Conservation (phyloP, 805 yeast species). For the Candida cerambycidarum region DNA sequence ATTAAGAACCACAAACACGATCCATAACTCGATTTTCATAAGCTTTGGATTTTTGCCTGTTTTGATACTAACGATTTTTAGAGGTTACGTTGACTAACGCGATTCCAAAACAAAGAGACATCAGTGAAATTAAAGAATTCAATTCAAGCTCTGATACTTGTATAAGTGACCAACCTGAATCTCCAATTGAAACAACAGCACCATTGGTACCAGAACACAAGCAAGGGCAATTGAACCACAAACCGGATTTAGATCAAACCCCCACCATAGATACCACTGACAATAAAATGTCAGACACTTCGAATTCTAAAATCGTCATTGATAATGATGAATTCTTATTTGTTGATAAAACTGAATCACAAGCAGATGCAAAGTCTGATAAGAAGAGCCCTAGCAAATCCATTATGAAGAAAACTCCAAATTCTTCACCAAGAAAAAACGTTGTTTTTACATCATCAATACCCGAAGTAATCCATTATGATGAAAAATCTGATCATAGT, state of each 20-base stretch:
- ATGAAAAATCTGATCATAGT: slow-evolving; percentile 7
- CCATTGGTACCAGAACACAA: too few species aligned
- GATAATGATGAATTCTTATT: slow-evolving; percentile 28
- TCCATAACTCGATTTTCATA: background rate
- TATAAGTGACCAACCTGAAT: slow-evolving; percentile 23
- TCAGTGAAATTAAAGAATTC: slow-evolving; percentile 23
- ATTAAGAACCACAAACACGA: background rate
- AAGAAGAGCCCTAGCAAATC: slow-evolving; percentile 33
- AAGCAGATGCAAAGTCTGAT: background rate
- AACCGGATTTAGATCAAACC: too few species aligned
- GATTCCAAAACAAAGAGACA: slow-evolving; percentile 3
- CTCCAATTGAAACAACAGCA: background rate
- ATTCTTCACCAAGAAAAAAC: slow-evolving; percentile 37
- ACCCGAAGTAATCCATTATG: slow-evolving; percentile 35
- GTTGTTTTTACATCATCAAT: slow-evolving; percentile 33
- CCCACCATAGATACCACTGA: too few species aligned
- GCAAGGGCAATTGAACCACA: background rate
- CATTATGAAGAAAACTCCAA: slow-evolving; percentile 31
- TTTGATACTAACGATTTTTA: slow-evolving; percentile 4
- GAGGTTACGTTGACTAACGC: slow-evolving; percentile 5
- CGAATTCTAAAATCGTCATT: slow-evolving; percentile 9
- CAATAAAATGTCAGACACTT: slow-evolving; percentile 15
- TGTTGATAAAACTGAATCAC: slow-evolving; percentile 10
- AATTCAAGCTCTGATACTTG: slow-evolving; percentile 45
- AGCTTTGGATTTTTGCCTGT: background rate